Conservation (phyloP, 1,139 yeast species). For the Diutina catenulata region DNA sequence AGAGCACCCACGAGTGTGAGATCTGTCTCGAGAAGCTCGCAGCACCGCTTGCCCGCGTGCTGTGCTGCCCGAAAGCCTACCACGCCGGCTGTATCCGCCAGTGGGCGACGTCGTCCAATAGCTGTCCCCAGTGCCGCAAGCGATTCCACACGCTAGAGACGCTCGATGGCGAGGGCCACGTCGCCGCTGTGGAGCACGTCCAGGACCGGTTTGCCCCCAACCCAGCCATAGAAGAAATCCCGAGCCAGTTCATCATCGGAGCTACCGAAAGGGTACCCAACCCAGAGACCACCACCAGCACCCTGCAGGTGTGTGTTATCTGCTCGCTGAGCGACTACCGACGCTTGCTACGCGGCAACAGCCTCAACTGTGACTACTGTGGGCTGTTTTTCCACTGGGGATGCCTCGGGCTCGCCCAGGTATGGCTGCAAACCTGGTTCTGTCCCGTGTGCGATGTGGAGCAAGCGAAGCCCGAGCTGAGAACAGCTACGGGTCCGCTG, state of each 20-base stretch:
- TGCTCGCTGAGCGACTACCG: conserved; percentile 26
- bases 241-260: conserved; percentile 23
- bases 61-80: conserved; percentile 30
- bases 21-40: conserved; percentile 31
- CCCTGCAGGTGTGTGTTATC: conserved; percentile 19
- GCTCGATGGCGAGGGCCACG: conserved; percentile 8
- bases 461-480: conserved; percentile 15
- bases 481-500: neutral
- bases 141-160: conserved; percentile 20
- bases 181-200: conserved; percentile 12
- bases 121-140: conserved; percentile 42
- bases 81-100: conserved; percentile 33
- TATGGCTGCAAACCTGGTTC: conserved; percentile 17
- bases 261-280: conserved; percentile 8
- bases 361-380: conserved; percentile 24
- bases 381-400: conserved; percentile 22
- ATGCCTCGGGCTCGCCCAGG: conserved; percentile 19
- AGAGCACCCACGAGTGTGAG: conserved; percentile 23
- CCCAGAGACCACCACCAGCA: conserved; percentile 6
- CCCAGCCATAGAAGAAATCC: conserved; percentile 30
- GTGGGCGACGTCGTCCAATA: conserved; percentile 39
- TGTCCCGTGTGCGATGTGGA: conserved; percentile 33
- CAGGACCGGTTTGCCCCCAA: conserved; percentile 22
- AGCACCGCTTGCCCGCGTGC: conserved; percentile 23
- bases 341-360: conserved; percentile 12